A percentile compares a stretch with the other conserved stretches of the same genome.
Conservation (phyloP, 2,329 filamentous ascomycete species). For the Parafenestella ontariensis region DNA sequence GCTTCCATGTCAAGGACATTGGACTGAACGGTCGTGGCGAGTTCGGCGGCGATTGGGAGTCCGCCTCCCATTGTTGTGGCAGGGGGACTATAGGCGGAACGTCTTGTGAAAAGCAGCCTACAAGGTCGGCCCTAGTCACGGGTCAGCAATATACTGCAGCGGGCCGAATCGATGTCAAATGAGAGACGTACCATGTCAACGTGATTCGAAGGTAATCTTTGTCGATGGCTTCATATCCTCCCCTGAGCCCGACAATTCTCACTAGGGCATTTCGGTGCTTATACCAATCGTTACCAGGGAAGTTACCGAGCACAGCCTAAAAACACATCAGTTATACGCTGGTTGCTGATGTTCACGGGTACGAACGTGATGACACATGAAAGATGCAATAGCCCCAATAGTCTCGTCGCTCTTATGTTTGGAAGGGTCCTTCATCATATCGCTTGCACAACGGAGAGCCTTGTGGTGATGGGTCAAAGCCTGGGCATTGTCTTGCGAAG, state of each 20-base stretch:
- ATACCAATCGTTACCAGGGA: constrained; percentile 26
- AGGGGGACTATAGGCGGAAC: constrained; percentile 33
- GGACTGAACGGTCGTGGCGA: constrained; percentile 62
- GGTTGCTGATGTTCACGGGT: no score
- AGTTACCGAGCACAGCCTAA: constrained; percentile 28
- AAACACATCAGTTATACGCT: constrained; percentile 2
- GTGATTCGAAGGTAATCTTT: constrained; percentile 36
- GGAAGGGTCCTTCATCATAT: constrained; percentile 28
- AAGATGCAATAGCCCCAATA: constrained; percentile 26
- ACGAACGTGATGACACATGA: constrained; percentile 40
- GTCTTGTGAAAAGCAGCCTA: constrained; percentile 39
- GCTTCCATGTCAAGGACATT: constrained; percentile 67
- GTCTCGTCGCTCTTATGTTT: constrained; percentile 31
- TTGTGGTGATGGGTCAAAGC: constrained; percentile 32
- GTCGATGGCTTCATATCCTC: constrained; percentile 30
- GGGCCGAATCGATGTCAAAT: neutral
- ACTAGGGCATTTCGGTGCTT: constrained; percentile 33
- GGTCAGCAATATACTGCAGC: neutral
- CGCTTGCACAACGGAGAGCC: constrained; percentile 24
- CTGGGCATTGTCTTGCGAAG: constrained; percentile 27
- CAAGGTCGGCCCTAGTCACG: constrained; percentile 33
- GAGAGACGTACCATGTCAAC: constrained; percentile 31
- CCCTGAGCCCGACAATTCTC: constrained; percentile 31
- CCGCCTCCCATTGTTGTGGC: constrained; percentile 27
- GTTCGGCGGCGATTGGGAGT: constrained; percentile 61